These are phyloP conservation scores for Magnaporthales sp. DNA, from an alignment of 2,329 filamentous ascomycete genomes.

Conservation along the genomic window DNA sequence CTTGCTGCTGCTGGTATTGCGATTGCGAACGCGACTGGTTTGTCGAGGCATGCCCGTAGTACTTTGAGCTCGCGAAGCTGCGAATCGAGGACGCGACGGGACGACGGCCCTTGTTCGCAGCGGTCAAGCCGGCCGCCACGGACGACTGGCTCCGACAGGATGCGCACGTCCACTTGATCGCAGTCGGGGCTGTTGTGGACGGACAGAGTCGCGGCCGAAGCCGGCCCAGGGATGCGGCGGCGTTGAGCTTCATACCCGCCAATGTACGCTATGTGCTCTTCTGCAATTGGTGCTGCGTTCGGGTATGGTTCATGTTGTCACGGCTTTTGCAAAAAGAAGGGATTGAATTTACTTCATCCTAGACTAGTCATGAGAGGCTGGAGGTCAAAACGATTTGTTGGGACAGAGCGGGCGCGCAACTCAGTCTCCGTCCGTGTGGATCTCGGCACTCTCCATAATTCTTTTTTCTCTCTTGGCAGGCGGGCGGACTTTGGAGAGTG, in stretches of 20 bases:
- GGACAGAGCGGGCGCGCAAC: background rate
- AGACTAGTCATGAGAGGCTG: background rate
- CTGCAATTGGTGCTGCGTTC: background rate
- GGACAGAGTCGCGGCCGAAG: background rate
- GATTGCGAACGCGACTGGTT: background rate
- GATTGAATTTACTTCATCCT: background rate
- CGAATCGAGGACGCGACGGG: background rate
- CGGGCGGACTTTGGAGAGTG: background rate
- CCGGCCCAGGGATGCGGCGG: conserved; percentile 1
- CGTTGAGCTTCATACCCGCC: background rate
- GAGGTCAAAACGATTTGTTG: background rate
- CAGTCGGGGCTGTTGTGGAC: background rate
- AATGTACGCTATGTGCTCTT: background rate
- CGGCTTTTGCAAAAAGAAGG: too few relatives aligned
- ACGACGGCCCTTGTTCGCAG: background rate
- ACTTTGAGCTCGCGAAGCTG: background rate
- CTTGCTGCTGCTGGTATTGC: conserved; percentile 4
- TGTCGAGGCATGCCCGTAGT: background rate
- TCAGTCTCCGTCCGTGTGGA: background rate
- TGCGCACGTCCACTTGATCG: conserved; percentile 3
- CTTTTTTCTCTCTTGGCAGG: background rate
- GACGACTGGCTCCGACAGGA: conserved; percentile 1
- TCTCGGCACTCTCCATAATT: background rate
- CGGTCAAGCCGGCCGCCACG: background rate
- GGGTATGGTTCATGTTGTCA: background rate